Percentiles rank a stretch among this genome's conserved stretches.
Evolutionary conservation across 2,329 filamentous ascomycete genomes (phyloP).

Genomic region (Mycosphaerella sp.): DNA sequence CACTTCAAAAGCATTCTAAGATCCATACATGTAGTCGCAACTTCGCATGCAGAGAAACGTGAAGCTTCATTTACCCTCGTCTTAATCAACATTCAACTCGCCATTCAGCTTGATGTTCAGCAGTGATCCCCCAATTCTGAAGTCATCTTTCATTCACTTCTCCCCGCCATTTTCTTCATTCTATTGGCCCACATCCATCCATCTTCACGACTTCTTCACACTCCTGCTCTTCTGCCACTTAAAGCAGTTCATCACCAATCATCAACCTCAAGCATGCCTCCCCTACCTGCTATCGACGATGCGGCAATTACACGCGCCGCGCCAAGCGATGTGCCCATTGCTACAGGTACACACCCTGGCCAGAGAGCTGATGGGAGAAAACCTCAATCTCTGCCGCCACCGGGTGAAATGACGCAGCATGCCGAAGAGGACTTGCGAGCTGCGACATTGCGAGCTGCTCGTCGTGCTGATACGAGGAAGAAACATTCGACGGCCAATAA

Average conservation of each 20-base stretch:
- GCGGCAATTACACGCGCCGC: background rate
- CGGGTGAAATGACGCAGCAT: background rate
- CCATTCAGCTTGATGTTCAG: too few species aligned
- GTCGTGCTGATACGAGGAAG: background rate
- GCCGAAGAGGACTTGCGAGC: background rate
- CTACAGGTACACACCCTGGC: background rate
- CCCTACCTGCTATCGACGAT: background rate
- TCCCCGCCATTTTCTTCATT: too few species aligned
- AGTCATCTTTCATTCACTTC: too few species aligned
- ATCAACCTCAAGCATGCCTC: background rate
- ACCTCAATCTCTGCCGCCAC: background rate
- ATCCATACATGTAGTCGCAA: too few species aligned
- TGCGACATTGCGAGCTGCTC: background rate
- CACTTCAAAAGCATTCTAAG: too few species aligned
- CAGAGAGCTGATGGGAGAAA: background rate
- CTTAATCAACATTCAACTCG: too few species aligned
- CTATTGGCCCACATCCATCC: too few species aligned
- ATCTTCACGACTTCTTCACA: background rate
- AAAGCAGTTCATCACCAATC: slow-evolving; percentile 21
- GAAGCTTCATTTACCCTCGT: too few species aligned
- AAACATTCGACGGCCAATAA: background rate
- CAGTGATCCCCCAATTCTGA: too few species aligned
- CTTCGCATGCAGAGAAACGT: too few species aligned
- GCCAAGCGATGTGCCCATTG: background rate
- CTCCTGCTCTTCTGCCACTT: slow-evolving; percentile 6